phyloP scores from a whole-genome alignment of 305 asterid genomes.

The Petunia hybrid region DNA sequence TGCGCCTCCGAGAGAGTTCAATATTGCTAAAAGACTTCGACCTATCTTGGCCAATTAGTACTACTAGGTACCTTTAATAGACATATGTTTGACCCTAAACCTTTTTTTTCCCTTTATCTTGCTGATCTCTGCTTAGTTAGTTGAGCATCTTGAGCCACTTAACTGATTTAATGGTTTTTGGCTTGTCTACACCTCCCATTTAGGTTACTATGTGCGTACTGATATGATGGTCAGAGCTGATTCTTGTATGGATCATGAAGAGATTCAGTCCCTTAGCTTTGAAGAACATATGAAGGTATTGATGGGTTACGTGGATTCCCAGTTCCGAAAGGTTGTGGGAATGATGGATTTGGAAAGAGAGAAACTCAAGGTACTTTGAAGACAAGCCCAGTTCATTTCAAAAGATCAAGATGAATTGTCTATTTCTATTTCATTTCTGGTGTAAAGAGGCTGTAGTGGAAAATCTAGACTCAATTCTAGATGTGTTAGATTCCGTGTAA shows the following conservation, averaged over 20 bases:
- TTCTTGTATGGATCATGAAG: constrained; percentile 52
- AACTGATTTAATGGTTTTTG: neutral
- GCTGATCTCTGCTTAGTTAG: constrained; percentile 11
- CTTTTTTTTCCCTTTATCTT: neutral
- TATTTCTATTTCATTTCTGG: too few relatives aligned
- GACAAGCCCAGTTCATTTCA: too few relatives aligned
- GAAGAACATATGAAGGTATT: too few relatives aligned
- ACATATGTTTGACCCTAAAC: constrained; percentile 16
- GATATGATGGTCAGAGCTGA: constrained; percentile 59
- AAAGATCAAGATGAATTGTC: too few relatives aligned
- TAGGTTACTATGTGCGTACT: constrained; percentile 83
- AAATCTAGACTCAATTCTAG: too few relatives aligned
- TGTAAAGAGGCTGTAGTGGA: too few relatives aligned
- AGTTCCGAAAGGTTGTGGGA: too few relatives aligned
- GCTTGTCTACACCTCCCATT: constrained; percentile 31
- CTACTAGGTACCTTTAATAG: constrained; percentile 66
- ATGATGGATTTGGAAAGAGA: too few relatives aligned
- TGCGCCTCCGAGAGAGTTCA: constrained; percentile 66
- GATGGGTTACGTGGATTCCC: too few relatives aligned
- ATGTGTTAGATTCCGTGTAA: too few relatives aligned
- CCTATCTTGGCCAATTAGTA: constrained; percentile 52
- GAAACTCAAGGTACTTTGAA: too few relatives aligned
- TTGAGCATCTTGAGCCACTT: constrained; percentile 10
- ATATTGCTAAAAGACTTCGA: constrained; percentile 79
- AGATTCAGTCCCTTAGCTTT: constrained; percentile 73